A percentile compares a stretch with the other conserved stretches of the same genome.
phyloP scores from a whole-genome alignment of 495 filamentous ascomycete species.

The Podospora sp. region DNA sequence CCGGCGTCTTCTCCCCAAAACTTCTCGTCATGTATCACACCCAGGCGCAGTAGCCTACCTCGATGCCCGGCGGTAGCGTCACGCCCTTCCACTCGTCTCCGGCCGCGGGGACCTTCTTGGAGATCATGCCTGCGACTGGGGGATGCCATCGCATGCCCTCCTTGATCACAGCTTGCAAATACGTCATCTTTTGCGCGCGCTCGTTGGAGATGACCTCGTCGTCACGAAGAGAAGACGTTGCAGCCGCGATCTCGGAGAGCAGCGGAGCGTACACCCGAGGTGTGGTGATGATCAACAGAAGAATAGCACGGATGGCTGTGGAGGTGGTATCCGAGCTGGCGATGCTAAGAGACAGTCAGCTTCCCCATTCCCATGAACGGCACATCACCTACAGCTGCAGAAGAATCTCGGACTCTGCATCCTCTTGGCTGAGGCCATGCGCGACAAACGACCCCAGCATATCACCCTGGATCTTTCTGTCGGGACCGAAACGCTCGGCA shows the following conservation, averaged over 20 bases:
- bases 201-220: constrained; percentile 36
- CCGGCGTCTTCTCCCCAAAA: constrained; percentile 43
- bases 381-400: constrained; percentile 30
- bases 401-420: constrained; percentile 42
- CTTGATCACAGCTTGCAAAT: constrained; percentile 46
- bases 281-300: constrained; percentile 50
- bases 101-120: constrained; percentile 1
- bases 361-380: not conserved
- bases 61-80: constrained; percentile 50
- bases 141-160: constrained; percentile 28
- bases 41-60: constrained; percentile 32
- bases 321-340: constrained; percentile 61
- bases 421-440: constrained; percentile 41
- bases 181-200: constrained; percentile 44
- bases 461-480: constrained; percentile 30
- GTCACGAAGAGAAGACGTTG: constrained; percentile 21
- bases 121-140: not conserved
- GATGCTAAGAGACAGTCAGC: constrained; percentile 6
- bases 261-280: constrained; percentile 52
- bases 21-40: constrained; percentile 30
- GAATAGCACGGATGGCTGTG: constrained; percentile 54
- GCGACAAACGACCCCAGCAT: constrained; percentile 46
- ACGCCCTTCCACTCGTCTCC: constrained; percentile 25
- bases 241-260: constrained; percentile 55
- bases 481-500: constrained; percentile 30